These are phyloP conservation scores for Trichoderma koningiopsis DNA, from an alignment of 2,329 filamentous ascomycete genomes.

Conservation along the genomic window DNA sequence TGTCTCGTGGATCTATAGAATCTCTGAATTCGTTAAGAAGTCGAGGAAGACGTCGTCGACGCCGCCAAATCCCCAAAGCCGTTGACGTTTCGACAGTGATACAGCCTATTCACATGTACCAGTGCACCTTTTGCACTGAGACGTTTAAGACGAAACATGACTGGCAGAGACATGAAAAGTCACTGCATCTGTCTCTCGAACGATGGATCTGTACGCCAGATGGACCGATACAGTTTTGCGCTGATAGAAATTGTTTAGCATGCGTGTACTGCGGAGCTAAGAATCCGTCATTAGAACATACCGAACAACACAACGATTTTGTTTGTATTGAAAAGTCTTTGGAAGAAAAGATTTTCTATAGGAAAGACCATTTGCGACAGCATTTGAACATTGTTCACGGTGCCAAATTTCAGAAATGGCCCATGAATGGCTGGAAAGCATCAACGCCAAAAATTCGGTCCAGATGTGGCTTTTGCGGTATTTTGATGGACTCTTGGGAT, in stretches of 20 bases:
- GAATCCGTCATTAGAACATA: conserved; percentile 38
- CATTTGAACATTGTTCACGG: conserved; percentile 47
- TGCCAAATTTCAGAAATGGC: conserved; percentile 45
- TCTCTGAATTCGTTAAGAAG: background rate
- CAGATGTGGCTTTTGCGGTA: conserved; percentile 46
- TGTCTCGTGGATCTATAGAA: background rate
- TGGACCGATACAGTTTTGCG: conserved; percentile 32
- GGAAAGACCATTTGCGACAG: conserved; percentile 49
- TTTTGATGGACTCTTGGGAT: conserved; percentile 41
- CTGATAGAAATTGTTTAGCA: conserved; percentile 40
- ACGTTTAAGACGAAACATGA: conserved; percentile 49
- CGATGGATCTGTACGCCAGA: conserved; percentile 49
- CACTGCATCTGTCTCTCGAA: conserved; percentile 49
- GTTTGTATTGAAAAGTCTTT: conserved; percentile 53
- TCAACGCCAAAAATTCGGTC: conserved; percentile 41
- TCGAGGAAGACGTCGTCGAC: conserved; percentile 12
- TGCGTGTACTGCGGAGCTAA: conserved; percentile 45
- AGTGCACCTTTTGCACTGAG: conserved; percentile 52
- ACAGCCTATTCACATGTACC: conserved; percentile 31
- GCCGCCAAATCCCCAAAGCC: conserved; percentile 4
- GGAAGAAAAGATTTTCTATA: conserved; percentile 47
- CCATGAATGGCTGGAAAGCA: conserved; percentile 48
- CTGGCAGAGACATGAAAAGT: conserved; percentile 54
- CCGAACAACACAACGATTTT: conserved; percentile 41
- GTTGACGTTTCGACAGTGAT: background rate